Base-by-base conservation (phyloP, 495 filamentous ascomycete genomes). In the Penicillium riverlandense region DNA sequence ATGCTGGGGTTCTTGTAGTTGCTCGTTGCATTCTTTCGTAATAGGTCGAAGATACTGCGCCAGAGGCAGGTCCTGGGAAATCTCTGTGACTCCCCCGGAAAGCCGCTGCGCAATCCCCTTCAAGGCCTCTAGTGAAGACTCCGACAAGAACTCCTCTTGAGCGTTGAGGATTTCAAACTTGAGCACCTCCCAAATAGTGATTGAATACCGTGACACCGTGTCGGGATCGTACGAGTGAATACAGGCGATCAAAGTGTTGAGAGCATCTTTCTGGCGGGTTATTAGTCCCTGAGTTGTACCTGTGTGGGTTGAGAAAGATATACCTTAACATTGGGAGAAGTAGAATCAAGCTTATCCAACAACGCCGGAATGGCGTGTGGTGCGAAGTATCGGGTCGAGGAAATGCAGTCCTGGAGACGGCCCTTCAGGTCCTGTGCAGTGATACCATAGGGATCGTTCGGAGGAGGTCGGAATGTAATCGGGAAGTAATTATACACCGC, bases 401-500 rank as follows among this genome's bases (percentile, higher is more conserved):
- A 67, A 47, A 88, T 82, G 52, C 84, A 88, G 35, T 79, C 77
- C 43, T 84, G 73, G n/a, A 88, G 61, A 14, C 84, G 73, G 34
- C 71, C 69, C 48, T 88, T 88, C 37, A 88, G 59, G 47, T 88
- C 78, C 58, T 88, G 82, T 5, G 84, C 75, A 27, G 84, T 85
- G 44, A 88, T 86, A 6, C 80, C 78, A 36, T 85, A 87, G 5
- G 84, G 83, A 53, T 88, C 84, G 44, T 85, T 81, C 8, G 84
- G 84, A 0, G 84, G 84, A 14, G 84, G 84, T 49, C 77, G 72
- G 59, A 87, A 88, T 0, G 84, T 86, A 43, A 88, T 87, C 0
- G 84, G 84, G 55, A 88, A 88, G 59, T 88, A 88, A 48, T 85
- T 85, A 55, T 85, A 88, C 11, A 84, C 82, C 4, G 83, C 69